Percentiles rank a stretch among this genome's conserved stretches.
phyloP scores from a whole-genome alignment of 139 green algal genomes.

The Diplosphaera chodatii region DNA sequence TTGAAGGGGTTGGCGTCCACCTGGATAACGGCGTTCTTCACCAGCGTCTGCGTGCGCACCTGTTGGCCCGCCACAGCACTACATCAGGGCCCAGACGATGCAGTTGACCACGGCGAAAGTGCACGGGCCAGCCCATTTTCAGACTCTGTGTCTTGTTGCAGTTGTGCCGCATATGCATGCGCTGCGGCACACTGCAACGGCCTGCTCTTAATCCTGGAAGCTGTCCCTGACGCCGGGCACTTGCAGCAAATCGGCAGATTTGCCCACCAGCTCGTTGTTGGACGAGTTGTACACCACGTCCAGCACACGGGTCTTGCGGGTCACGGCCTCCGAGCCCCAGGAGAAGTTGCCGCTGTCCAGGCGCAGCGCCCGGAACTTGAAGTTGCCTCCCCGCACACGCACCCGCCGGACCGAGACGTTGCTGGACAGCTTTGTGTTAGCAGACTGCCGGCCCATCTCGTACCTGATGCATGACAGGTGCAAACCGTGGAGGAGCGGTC shows the following conservation, averaged over 20 bases:
- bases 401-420: constrained; percentile 86
- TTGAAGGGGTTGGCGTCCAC: constrained; percentile 96
- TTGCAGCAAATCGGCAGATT: neutral
- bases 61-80: too few species aligned
- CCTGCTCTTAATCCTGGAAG: neutral
- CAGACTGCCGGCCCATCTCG: constrained; percentile 91
- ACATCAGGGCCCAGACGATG: too few species aligned
- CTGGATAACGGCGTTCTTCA: constrained; percentile 94
- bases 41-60: constrained; percentile 95
- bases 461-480: too few species aligned
- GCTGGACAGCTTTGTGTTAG: constrained; percentile 93
- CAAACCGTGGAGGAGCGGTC: too few species aligned
- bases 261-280: constrained; percentile 97
- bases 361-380: constrained; percentile 96
- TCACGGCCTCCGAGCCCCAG: constrained; percentile 85
- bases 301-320: constrained; percentile 92
- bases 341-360: constrained; percentile 96
- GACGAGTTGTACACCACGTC: constrained; percentile 98
- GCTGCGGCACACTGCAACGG: too few species aligned
- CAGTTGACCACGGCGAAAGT: too few species aligned
- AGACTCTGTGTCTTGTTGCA: too few species aligned
- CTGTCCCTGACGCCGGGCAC: too few species aligned
- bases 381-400: constrained; percentile 91
- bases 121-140: too few species aligned
- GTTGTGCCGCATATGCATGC: too few species aligned